Base-by-base conservation (phyloP, 2,329 filamentous ascomycete species). In the Ophiostoma australiae region DNA sequence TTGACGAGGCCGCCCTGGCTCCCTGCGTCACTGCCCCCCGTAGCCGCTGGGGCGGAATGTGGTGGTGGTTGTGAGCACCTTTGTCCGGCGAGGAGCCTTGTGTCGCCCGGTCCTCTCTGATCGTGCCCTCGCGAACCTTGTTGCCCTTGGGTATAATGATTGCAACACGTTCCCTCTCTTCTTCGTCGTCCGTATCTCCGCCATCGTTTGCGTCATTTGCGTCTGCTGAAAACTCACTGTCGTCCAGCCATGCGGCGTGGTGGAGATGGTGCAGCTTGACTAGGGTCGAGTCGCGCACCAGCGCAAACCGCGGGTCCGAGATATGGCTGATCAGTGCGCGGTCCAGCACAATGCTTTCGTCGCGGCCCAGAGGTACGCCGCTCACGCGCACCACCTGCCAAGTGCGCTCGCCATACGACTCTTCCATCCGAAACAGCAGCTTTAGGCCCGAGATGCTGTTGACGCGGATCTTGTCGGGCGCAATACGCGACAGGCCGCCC, bases 341-440 rank as follows among this genome's bases (percentile, higher is more conserved):
- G 67, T 90, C 86, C 74, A 98, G 86, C 77, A 92, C 91, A 27
- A 97, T 88, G 74, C 90, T 91, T 80, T 98, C 94, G 77, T 98
- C 93, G 67, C 91, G 90, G 4, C 94, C 94, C 3, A 99, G 83
- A 0, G 91, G 87, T 58, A 94, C 86, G 75, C 91, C 92, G 61
- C 92, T 93, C 73, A 97, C 89, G 65, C 91, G 90, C 71, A 91
- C 91, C 61, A 98, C 89, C 71, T 90, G 86, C 84, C 91, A 93
- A 35, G 81, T 79, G 11, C 84, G 79, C 20, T 83, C 80, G 2
- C 78, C 75, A 11, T 80, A 77, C 31, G 81, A 81, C 0, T 84
- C 82, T 76, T 92, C 90, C 37, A 88, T 82, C n/a, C 91, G 84
- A 80, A 94, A 86, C 61, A 88, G 87, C 3, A 94, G 80, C 70